Base-by-base conservation (phyloP, 495 filamentous ascomycete genomes). In the Neurospora intermedia region DNA sequence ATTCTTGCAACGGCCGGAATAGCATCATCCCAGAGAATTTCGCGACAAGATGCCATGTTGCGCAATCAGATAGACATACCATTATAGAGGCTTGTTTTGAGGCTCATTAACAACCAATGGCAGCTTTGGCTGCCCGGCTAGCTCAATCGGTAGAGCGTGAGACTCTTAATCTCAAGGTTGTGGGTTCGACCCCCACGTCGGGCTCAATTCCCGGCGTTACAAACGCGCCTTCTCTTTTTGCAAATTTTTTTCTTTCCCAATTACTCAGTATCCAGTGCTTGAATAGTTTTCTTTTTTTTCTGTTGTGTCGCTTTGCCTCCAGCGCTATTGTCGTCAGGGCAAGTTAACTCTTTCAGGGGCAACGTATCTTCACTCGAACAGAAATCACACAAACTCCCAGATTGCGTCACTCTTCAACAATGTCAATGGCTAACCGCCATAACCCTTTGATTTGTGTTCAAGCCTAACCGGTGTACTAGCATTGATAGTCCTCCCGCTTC, bases 101-200 rank as follows among this genome's bases (percentile, higher is more conserved):
- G 6, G 6, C 2, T 13, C 8, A 1, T 7, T 18, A 8, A 1
- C 27, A 27, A 62, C 23, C 54, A 62, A 62, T 62, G 54, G 54
- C 54, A 62, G 54, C 54, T 16, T 62, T 6, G 31, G 54, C 54
- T 62, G 70, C 70, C 70, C 70, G 77, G 87, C 86, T 90, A 89
- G 88, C 88, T 90, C 88, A 90, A 89, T 90, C 88, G 88, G 88
- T 88, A 89, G 88, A 89, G 88, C 88, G 88, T 89, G 85, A 88
- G 88, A 90, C 88, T 90, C 88, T 90, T 90, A 89, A 62, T 62
- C 54, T 62, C 54, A 62, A 62, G 54, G 54, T 62, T 62, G 54
- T 62, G 54, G 54, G 54, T 38, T 38, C 54, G 54, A 66, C 27
- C 54, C 54, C 54, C 54, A 66, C 54, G 54, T 66, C 54, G 54